Evolutionary conservation across 179 eudicot species (phyloP).

Genomic region (Beta corolliflora): DNA sequence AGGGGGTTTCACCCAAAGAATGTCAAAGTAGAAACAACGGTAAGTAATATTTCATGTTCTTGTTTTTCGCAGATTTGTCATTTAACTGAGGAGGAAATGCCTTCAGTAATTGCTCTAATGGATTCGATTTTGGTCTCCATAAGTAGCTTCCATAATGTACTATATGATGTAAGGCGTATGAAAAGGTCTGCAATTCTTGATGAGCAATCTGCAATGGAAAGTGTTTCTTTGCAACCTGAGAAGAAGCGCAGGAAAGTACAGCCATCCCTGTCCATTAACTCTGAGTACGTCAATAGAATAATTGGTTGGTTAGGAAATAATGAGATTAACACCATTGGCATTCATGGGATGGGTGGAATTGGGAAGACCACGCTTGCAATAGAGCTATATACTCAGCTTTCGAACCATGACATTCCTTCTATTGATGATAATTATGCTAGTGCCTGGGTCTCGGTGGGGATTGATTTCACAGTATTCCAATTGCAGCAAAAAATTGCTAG

Average conservation of each 20-base stretch:
- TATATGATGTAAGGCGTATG: neutral
- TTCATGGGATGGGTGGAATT: conserved; percentile 27
- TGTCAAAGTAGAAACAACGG: neutral
- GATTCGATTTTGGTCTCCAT: neutral
- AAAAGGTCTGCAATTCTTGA: neutral
- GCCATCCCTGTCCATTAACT: neutral
- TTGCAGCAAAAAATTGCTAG: conserved; percentile 16
- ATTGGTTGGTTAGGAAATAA: conserved; percentile 1
- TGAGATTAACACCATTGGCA: conserved; percentile 9
- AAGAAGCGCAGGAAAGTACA: conserved; percentile 3
- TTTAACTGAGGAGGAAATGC: neutral
- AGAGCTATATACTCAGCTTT: neutral
- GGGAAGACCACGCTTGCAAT: conserved; percentile 21
- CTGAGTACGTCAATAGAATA: neutral
- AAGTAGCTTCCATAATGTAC: neutral
- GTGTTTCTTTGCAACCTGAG: neutral
- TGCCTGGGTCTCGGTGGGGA: conserved; percentile 25
- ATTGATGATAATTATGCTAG: neutral
- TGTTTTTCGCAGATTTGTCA: neutral
- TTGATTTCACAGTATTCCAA: conserved; percentile 1
- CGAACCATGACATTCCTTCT: neutral
- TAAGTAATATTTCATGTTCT: neutral
- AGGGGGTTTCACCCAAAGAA: neutral
- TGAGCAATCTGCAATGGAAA: neutral
- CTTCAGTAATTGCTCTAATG: neutral